A percentile compares a stretch with the other conserved stretches of the same genome.
These are phyloP conservation scores for Xerocomellus intermedius DNA, from an alignment of 768 basidiomycete genomes.

Conservation along the genomic window DNA sequence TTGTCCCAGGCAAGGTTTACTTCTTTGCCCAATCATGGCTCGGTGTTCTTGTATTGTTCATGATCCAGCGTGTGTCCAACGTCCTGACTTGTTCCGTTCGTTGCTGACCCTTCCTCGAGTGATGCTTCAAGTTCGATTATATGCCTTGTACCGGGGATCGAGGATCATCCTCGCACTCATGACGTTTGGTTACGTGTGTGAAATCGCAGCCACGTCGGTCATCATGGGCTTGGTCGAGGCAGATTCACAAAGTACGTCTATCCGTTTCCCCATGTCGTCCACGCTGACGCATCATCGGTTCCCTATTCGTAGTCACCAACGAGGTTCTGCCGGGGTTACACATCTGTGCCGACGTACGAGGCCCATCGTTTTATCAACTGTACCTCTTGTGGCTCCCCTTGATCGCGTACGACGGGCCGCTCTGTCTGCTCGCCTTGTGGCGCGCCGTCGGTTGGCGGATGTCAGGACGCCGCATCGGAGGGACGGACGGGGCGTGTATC, in stretches of 20 bases:
- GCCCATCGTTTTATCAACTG: not conserved
- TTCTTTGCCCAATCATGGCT: conserved; percentile 15
- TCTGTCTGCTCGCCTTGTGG: conserved; percentile 10
- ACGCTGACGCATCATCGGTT: not conserved
- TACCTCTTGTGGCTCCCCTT: conserved; percentile 11
- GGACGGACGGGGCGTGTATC: not conserved
- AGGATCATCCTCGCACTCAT: conserved; percentile 9
- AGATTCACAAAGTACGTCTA: conserved; percentile 2
- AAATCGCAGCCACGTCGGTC: conserved; percentile 7
- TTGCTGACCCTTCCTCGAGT: conserved; percentile 4
- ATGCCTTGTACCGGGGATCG: conserved; percentile 15
- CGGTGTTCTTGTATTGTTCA: conserved; percentile 5
- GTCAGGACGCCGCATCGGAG: not conserved
- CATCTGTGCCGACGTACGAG: not conserved
- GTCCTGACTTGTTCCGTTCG: not conserved
- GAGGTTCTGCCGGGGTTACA: conserved; percentile 1
- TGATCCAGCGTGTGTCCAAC: conserved; percentile 13
- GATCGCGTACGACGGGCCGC: conserved; percentile 3
- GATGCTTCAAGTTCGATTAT: conserved; percentile 15
- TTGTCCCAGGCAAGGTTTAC: conserved; percentile 7
- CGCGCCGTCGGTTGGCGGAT: not conserved
- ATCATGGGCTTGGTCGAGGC: conserved; percentile 6
- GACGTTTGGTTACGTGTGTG: conserved; percentile 11
- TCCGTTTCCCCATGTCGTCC: not conserved
- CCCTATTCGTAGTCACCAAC: conserved; percentile 3